Evolutionary conservation across 2,329 filamentous ascomycete genomes (phyloP), one percentile per base, ranked within the genome.

Genomic region (Colletotrichum chlorophyti): DNA sequence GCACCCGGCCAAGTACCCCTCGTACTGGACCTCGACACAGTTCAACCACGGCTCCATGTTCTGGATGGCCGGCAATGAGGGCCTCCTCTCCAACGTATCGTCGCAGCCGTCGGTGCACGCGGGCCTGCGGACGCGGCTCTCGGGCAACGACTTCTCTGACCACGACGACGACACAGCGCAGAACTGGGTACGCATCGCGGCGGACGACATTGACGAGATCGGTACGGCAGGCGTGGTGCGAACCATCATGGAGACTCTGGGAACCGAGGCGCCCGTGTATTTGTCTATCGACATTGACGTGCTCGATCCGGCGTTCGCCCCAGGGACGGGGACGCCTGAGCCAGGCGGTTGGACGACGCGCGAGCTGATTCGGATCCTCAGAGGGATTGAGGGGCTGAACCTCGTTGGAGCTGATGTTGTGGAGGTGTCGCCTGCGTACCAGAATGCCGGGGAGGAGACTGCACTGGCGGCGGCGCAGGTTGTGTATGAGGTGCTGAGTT

Each of bases 41-140:
- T 95, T 96, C 77, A 96, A 88, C 68, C 93, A 97, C 73, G 93
- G 93, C 5, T 91, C 86, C 65, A 95, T 96, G 87, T 96, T 96
- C 80, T 94, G 91, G 89, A 83, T 94, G 65, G 93, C 93, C 6
- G 87, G 88, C 45, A 86, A 87, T 26, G 93, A 96, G 72, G 91
- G 91, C 0, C 77, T 97, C 23, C 87, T 96, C 57, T 81, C 84
- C 60, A 93, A 94, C 72, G 77, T 80, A 12, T 88, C 84, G 0
- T 84, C 83, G 8, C 84, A 86, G 9, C 89, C 86, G 0, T 90
- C 86, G 19, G 91, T 95, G 6, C 93, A 97, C 72, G 93, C 91
- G 0, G 93, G 93, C 2, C 78, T 96, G 47, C 87, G 93, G 40
- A 96, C 91, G 0, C 82, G 91, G 2, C 79, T 97, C 5, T 86